Evolutionary conservation across 2,329 filamentous ascomycete genomes (phyloP), one percentile per base, ranked within the genome.

Genomic region (Venturia carpophila): DNA sequence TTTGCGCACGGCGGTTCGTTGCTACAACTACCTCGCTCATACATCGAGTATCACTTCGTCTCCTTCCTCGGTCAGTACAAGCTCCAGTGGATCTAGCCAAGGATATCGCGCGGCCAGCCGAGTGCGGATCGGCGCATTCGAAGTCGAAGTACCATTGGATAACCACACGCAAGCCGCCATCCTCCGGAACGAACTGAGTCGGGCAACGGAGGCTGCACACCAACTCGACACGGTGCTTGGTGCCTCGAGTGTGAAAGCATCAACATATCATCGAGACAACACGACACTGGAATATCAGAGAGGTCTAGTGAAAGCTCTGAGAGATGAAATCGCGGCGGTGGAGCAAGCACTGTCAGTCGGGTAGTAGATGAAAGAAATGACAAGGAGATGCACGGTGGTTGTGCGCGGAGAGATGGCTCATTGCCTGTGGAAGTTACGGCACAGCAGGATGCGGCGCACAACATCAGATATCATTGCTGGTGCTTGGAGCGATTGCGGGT

Each of bases 81-180:
- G 39, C 55, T 65, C 64, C 27, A 43, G 47, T 30, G 45, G n/a
- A 19, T 65, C 64, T 17, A 61, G 39, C 30, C 42, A 60, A 37
- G 39, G 64, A 1, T 43, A 27, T 19, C 21, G 42, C 10, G 41
- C 21, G 6, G 62, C 56, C 15, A 61, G 37, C n/a, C 37, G 64
- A 30, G 55, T 65, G 37, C 64, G 64, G 17, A 65, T 65, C n/a
- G 64, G 64, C 19, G 45, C 37, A 17, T 65, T 65, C n/a, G 64
- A 65, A 30, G 64, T 65, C 27, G 56, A 65, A 10, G 56, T 56
- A 7, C 64, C 64, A 37, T 24, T 65, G 15, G 64, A 65, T 27
- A 56, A 65, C 21, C 64, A 62, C 56, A 65, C 64, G 24, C 64
- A 56, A 43, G 45, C 39, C 11, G 55, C 34, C 43, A 62, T 65